Percentiles rank a stretch among this genome's conserved stretches.
Conservation (phyloP, 257 asterid genomes). For the Petunia secreta region DNA sequence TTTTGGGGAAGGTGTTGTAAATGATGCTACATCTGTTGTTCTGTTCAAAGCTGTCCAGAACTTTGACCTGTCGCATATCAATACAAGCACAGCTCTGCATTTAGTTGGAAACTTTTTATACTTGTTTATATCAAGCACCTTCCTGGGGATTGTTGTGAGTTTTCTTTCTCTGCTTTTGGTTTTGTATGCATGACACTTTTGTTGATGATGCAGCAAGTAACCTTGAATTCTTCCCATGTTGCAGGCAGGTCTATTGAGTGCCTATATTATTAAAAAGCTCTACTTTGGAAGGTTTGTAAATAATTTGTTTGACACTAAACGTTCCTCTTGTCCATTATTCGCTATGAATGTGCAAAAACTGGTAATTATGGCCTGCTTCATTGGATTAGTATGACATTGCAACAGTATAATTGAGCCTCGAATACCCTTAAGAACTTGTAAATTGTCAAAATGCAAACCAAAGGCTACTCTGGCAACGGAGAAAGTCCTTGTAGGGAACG, state of each 20-base stretch:
- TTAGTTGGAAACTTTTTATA: slow-evolving; percentile 78
- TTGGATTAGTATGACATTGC: no score
- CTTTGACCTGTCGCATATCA: slow-evolving; percentile 81
- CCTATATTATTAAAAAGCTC: slow-evolving; percentile 83
- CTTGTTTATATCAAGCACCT: slow-evolving; percentile 72
- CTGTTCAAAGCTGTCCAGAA: slow-evolving; percentile 91
- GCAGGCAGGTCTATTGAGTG: slow-evolving; percentile 92
- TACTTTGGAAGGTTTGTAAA: slow-evolving; percentile 83
- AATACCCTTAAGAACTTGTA: no score
- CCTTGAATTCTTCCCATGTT: slow-evolving; percentile 32
- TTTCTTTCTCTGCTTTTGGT: slow-evolving; percentile 18
- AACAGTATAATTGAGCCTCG: no score
- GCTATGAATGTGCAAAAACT: no score
- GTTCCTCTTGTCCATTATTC: neutral
- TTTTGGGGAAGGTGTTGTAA: slow-evolving; percentile 97
- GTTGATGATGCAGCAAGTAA: neutral
- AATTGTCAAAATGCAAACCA: no score
- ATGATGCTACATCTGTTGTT: slow-evolving; percentile 96
- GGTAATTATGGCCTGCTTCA: no score
- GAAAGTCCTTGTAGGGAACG: no score
- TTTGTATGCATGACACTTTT: neutral
- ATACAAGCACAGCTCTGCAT: slow-evolving; percentile 51
- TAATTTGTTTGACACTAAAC: neutral
- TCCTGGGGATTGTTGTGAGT: slow-evolving; percentile 79
- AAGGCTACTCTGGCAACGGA: no score